A percentile compares a stretch with the other conserved stretches of the same genome.
These are phyloP conservation scores for Pyrenochaeta sp. DNA, from an alignment of 2,329 filamentous ascomycete species.

Conservation along the genomic window DNA sequence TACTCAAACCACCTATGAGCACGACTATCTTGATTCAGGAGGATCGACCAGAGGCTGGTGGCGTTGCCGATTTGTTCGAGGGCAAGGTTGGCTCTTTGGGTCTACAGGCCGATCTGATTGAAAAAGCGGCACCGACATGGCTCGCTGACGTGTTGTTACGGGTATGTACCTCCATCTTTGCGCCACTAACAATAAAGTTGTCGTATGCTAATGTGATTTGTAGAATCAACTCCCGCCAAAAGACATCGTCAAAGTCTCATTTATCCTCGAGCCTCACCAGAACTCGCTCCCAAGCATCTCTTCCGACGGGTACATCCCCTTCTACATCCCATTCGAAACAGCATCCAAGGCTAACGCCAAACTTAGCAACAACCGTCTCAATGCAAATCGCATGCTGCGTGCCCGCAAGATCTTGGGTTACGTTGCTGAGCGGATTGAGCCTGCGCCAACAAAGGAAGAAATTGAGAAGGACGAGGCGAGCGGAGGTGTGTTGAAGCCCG, in stretches of 20 bases:
- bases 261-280: conserved; percentile 84
- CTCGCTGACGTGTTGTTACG: conserved; percentile 84
- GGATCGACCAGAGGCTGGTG: conserved; percentile 68
- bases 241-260: conserved; percentile 96
- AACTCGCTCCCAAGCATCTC: conserved; percentile 78
- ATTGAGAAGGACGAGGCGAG: conserved; percentile 51
- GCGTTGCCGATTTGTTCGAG: conserved; percentile 85
- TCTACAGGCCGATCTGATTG: conserved; percentile 80
- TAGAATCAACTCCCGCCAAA: conserved; percentile 83
- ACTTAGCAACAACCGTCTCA: conserved; percentile 81
- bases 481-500: conserved; percentile 67
- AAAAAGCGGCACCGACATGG: conserved; percentile 90
- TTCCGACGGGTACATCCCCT: conserved; percentile 68
- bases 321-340: conserved; percentile 33
- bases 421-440: conserved; percentile 89
- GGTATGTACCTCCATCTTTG: conserved; percentile 52
- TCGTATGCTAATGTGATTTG: neutral
- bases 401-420: conserved; percentile 95
- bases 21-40: conserved; percentile 72
- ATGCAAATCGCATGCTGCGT: conserved; percentile 95
- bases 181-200: neutral
- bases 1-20: conserved; percentile 74
- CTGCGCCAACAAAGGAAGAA: conserved; percentile 66
- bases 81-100: conserved; percentile 84
- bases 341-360: conserved; percentile 34